Evolutionary conservation across 345 rosid species (phyloP).

Genomic region (Populus tremula): DNA sequence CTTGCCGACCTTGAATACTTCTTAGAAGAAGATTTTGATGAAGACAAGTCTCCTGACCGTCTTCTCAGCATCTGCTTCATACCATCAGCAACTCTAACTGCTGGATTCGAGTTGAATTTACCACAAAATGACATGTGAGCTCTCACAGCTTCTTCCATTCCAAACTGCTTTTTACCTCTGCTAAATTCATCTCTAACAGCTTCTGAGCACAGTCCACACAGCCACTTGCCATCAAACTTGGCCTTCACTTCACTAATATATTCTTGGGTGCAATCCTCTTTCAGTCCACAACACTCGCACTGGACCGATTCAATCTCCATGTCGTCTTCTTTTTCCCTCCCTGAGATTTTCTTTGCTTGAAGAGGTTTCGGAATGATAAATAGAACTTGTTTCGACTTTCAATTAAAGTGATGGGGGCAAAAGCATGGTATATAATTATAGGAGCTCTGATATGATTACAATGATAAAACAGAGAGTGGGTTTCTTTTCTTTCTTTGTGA

Average conservation of each 20-base stretch:
- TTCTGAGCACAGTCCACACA: slow-evolving; percentile 94
- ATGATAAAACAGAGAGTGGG: slow-evolving; percentile 18
- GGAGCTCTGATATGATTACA: slow-evolving; percentile 27
- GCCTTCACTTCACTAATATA: slow-evolving; percentile 71
- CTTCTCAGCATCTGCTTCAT: slow-evolving; percentile 94
- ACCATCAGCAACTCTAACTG: slow-evolving; percentile 83
- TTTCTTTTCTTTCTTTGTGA: slow-evolving; percentile 15
- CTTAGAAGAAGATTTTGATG: slow-evolving; percentile 52
- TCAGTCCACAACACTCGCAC: slow-evolving; percentile 88
- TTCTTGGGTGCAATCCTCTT: slow-evolving; percentile 86
- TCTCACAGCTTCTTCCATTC: slow-evolving; percentile 76
- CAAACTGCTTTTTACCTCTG: slow-evolving; percentile 44
- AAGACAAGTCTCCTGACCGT: slow-evolving; percentile 63
- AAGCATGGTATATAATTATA: not conserved
- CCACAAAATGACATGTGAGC: slow-evolving; percentile 95
- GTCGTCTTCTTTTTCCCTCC: not conserved
- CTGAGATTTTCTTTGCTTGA: not conserved
- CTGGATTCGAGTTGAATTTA: slow-evolving; percentile 79
- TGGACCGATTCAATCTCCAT: slow-evolving; percentile 87
- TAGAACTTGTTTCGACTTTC: not conserved
- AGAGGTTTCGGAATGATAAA: not conserved
- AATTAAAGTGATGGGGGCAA: not conserved
- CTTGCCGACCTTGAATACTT: slow-evolving; percentile 65
- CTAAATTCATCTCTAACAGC: slow-evolving; percentile 75
- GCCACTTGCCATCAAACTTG: slow-evolving; percentile 86